Percentiles rank a stretch among this genome's conserved stretches.
phyloP scores from a whole-genome alignment of 371 early-diverging fungal genomes.

The Dipsacomyces acuminosporus region DNA sequence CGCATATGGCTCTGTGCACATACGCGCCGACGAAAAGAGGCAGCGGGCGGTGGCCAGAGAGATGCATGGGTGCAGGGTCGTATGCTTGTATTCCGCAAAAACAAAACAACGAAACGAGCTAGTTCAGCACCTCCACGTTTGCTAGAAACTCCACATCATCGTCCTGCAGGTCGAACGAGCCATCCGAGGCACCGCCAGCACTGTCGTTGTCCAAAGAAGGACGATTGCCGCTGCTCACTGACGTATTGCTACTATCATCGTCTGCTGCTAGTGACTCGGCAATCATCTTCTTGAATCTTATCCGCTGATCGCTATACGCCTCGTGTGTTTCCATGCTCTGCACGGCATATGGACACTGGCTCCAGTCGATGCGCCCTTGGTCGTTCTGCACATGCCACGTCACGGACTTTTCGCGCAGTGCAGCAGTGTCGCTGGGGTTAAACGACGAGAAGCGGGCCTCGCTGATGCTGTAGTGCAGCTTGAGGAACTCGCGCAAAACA shows the following conservation, averaged over 20 bases:
- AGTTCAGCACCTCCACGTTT: neutral
- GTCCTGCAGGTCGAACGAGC: neutral
- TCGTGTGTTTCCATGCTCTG: conserved; percentile 25
- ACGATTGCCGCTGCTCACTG: conserved; percentile 1
- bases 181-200: neutral
- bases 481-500: conserved; percentile 55
- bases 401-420: conserved; percentile 52
- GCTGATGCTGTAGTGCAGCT: conserved; percentile 57
- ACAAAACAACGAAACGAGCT: neutral
- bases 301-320: conserved; percentile 29
- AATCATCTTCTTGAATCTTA: conserved; percentile 26
- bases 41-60: too few species aligned
- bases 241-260: conserved; percentile 8
- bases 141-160: conserved; percentile 19
- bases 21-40: too few species aligned
- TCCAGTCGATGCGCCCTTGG: conserved; percentile 37
- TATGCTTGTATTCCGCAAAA: too few species aligned
- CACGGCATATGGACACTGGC: conserved; percentile 27
- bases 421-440: conserved; percentile 40
- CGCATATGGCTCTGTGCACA: too few species aligned
- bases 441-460: conserved; percentile 52
- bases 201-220: conserved; percentile 9
- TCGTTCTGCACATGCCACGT: conserved; percentile 32
- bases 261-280: conserved; percentile 27
- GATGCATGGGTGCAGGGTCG: too few species aligned